A percentile compares a stretch with the other conserved stretches of the same genome.
Evolutionary conservation across 257 asterid genomes (phyloP).

Genomic region (Nicotiana paniculata): DNA sequence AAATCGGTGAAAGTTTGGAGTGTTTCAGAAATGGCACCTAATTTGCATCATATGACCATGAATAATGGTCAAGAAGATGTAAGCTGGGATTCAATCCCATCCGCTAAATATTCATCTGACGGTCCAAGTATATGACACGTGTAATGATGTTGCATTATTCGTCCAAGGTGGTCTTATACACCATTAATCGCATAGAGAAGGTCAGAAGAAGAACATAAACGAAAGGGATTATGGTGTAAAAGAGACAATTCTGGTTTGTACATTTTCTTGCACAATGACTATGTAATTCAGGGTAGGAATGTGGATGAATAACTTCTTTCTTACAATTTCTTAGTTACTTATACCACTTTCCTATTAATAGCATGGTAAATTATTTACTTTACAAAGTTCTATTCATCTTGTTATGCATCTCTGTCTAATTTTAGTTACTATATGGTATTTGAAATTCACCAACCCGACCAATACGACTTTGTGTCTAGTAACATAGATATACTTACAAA

Average conservation of each 20-base stretch:
- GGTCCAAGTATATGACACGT: background rate
- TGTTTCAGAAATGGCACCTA: conserved; percentile 60
- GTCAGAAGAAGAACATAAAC: no score
- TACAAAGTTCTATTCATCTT: background rate
- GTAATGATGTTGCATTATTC: conserved; percentile 1
- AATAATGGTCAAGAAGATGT: conserved; percentile 16
- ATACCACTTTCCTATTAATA: background rate
- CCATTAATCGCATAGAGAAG: background rate
- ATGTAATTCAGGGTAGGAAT: background rate
- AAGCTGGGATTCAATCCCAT: conserved; percentile 54
- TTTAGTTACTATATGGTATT: background rate
- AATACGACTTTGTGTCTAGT: no score
- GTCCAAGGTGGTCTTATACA: background rate
- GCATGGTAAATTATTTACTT: background rate
- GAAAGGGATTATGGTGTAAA: background rate
- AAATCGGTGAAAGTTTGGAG: conserved; percentile 84
- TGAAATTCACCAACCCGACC: no score
- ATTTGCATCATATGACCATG: conserved; percentile 28
- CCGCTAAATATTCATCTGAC: conserved; percentile 38
- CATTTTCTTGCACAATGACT: background rate
- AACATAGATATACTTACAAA: no score
- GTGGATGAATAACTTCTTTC: background rate
- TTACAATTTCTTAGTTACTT: background rate
- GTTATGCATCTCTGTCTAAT: background rate
- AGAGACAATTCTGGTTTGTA: background rate